These are phyloP conservation scores for Pseudonitzschia delicatissima DNA, from an alignment of 108 stramenopile species.

Conservation along the genomic window DNA sequence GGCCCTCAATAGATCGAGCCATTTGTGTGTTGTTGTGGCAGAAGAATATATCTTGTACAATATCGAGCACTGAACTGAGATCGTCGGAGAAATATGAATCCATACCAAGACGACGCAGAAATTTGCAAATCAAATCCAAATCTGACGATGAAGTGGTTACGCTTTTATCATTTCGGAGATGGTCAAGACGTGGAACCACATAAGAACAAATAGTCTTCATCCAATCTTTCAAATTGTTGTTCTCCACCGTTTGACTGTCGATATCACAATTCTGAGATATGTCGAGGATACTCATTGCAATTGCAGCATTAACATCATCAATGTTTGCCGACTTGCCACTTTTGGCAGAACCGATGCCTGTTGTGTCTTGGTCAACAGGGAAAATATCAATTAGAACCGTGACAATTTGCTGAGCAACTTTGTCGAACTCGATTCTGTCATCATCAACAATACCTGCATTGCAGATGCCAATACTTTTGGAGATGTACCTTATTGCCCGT, in stretches of 20 bases:
- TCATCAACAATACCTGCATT: not conserved
- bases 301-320: conserved; percentile 6
- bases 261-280: not conserved
- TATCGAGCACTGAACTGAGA: not conserved
- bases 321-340: not conserved
- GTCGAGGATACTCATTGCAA: conserved; percentile 6
- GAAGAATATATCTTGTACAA: conserved; percentile 7
- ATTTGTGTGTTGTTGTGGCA: not conserved
- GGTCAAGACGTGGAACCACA: not conserved
- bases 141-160: conserved; percentile 2
- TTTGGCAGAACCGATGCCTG: not conserved
- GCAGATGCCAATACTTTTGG: not conserved
- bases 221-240: not conserved
- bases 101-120: not conserved
- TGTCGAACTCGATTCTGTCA: not conserved
- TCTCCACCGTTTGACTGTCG: not conserved
- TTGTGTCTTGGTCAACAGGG: conserved; percentile 4
- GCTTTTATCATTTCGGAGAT: not conserved
- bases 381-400: conserved; percentile 14
- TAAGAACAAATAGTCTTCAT: conserved; percentile 1
- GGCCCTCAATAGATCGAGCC: conserved; percentile 20
- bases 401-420: conserved; percentile 7
- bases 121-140: conserved; percentile 9
- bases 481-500: not conserved
- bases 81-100: not conserved